These are phyloP conservation scores for Phytophthora chlamydospora DNA, from an alignment of 352 stramenopile genomes.

Conservation along the genomic window DNA sequence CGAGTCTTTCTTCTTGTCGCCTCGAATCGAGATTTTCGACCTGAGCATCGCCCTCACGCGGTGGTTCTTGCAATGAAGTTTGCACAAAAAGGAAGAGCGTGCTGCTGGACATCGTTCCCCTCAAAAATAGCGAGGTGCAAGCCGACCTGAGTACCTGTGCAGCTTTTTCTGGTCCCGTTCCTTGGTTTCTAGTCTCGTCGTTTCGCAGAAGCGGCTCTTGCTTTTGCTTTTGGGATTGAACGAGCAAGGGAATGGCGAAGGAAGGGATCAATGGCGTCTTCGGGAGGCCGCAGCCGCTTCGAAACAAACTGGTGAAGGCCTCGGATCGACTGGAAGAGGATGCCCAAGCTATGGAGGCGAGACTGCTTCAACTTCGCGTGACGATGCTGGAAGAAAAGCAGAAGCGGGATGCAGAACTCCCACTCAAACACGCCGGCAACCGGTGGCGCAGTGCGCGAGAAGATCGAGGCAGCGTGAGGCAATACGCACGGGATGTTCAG, in stretches of 20 bases:
- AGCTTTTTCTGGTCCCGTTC: constrained; percentile 17
- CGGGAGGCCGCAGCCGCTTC: constrained; percentile 22
- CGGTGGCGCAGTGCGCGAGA: constrained; percentile 81
- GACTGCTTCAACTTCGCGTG: constrained; percentile 57
- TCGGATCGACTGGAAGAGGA: constrained; percentile 78
- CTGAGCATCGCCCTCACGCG: constrained; percentile 22
- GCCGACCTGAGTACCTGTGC: constrained; percentile 11
- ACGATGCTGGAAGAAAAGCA: constrained; percentile 75
- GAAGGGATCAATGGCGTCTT: constrained; percentile 41
- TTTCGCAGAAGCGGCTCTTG: constrained; percentile 27
- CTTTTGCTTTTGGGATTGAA: constrained; percentile 7
- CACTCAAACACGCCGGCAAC: constrained; percentile 67
- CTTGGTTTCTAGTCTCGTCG: constrained; percentile 14
- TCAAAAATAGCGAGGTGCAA: constrained; percentile 30
- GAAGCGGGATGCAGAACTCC: constrained; percentile 55
- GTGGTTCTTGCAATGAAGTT: constrained; percentile 31
- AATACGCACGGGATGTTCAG: constrained; percentile 74
- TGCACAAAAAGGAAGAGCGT: background rate
- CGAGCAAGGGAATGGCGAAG: constrained; percentile 22
- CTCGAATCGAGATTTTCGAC: constrained; percentile 4
- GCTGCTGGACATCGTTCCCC: background rate
- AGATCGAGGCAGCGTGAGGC: constrained; percentile 71
- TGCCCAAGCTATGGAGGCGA: constrained; percentile 71
- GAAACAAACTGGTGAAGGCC: constrained; percentile 31
- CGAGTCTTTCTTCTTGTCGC: constrained; percentile 25